Evolutionary conservation across 495 filamentous ascomycete species (phyloP).

Genomic region (Poronia punctata): DNA sequence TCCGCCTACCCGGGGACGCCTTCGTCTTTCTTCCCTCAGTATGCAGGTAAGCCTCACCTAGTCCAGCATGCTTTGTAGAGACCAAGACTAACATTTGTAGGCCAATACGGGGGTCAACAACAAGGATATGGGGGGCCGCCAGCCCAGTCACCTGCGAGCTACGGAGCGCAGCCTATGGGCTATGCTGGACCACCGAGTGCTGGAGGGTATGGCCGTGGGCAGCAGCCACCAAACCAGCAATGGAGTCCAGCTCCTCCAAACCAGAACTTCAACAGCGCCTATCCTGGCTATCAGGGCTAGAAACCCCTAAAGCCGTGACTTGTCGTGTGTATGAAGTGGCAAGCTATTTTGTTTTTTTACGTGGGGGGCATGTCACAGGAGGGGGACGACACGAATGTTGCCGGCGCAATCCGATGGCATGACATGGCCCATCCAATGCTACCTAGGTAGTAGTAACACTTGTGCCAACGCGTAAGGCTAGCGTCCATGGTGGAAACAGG

Average conservation of each 20-base stretch:
- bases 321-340: background rate
- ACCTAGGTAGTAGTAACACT: slow-evolving; percentile 10
- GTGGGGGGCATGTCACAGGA: slow-evolving; percentile 6
- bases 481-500: slow-evolving; percentile 16
- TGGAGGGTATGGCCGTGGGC: slow-evolving; percentile 77
- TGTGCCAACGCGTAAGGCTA: too few species aligned
- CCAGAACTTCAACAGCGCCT: slow-evolving; percentile 53
- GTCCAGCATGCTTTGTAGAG: slow-evolving; percentile 14
- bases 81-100: slow-evolving; percentile 23
- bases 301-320: background rate
- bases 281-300: slow-evolving; percentile 55
- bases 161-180: slow-evolving; percentile 57
- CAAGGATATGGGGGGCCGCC: slow-evolving; percentile 45
- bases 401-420: slow-evolving; percentile 4
- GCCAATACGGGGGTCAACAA: slow-evolving; percentile 47
- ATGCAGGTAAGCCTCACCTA: slow-evolving; percentile 62
- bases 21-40: slow-evolving; percentile 89
- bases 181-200: slow-evolving; percentile 61
- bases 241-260: slow-evolving; percentile 59
- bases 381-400: slow-evolving; percentile 1
- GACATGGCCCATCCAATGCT: slow-evolving; percentile 4
- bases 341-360: slow-evolving; percentile 3
- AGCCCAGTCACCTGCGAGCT: slow-evolving; percentile 52
- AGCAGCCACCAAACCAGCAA: slow-evolving; percentile 63
- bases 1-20: slow-evolving; percentile 64